Evolutionary conservation across 345 rosid species (phyloP), one percentile per base, ranked within the genome.

Genomic region (Aegle marmelos): DNA sequence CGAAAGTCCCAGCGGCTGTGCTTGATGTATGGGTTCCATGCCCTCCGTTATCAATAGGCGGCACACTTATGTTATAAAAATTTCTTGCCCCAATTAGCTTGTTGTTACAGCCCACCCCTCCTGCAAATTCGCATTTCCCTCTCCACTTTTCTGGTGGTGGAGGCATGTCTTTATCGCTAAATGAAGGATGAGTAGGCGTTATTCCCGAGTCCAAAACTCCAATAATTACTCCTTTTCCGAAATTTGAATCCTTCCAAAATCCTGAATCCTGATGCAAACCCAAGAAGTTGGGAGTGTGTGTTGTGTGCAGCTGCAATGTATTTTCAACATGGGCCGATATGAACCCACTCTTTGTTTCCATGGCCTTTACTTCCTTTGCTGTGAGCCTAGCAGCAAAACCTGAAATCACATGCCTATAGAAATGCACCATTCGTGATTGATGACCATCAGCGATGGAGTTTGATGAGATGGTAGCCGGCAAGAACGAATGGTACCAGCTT

Each of bases 141-240:
- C 7, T 5, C 56, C 56, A 50, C 56, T 50, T 50, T 50, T 22
- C 22, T 17, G 56, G 56, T 50, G 56, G 56, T 1, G 56, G 56
- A 50, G 56, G 56, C 56, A 50, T 50, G 56, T 17, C 56, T 4
- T 17, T 14, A 17, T 50, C 56, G 22, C 56, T 17, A 50, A 50
- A 50, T 5, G 56, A 50, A 50, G 87, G 86, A 19, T 91, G 92
- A 22, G 68, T 80, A 0, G 94, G 90, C 63, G 85, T 79, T 17
- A 87, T 73, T 57, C 95, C 90, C 0, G 89, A 76, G 82, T 91
- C 95, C 7, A 91, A 74, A 65, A 86, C 75, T n/a, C 90, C 88
- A 30, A 89, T 78, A 31, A 91, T 87, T 30, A 91, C 81, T 25
- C 89, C 90, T 54, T 82, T 73, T 0, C 91, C 93, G 14, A 50